Percentiles rank a stretch among this genome's conserved stretches.
These are phyloP conservation scores for Corinectria fuckeliana DNA, from an alignment of 2,329 filamentous ascomycete genomes.

Conservation along the genomic window DNA sequence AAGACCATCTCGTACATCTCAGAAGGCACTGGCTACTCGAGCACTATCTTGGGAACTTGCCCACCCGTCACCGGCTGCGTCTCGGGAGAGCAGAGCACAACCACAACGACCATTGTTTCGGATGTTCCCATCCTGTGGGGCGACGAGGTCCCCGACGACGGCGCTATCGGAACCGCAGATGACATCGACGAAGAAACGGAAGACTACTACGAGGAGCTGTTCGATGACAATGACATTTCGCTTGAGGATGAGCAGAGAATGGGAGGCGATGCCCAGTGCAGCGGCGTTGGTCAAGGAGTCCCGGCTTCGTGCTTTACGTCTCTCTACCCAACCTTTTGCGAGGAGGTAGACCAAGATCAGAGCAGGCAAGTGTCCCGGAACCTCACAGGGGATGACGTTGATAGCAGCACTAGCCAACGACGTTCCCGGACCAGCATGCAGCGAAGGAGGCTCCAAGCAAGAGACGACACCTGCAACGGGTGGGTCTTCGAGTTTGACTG, in stretches of 20 bases:
- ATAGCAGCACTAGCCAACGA: neutral
- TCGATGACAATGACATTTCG: neutral
- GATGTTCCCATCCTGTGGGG: neutral
- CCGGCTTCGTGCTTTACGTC: neutral
- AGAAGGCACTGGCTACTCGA: neutral
- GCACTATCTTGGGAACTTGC: neutral
- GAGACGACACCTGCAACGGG: neutral
- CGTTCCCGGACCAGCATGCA: neutral
- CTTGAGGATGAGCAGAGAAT: neutral
- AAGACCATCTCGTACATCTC: constrained; percentile 7
- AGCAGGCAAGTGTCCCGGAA: neutral
- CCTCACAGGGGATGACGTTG: neutral
- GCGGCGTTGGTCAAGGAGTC: neutral
- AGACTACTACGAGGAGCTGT: neutral
- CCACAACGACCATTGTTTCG: neutral
- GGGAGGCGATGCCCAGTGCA: neutral
- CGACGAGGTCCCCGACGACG: neutral
- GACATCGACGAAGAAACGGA: neutral
- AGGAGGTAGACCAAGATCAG: neutral
- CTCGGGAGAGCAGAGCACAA: neutral
- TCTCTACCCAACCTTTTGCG: neutral
- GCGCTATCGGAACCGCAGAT: neutral
- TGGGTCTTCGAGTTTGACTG: neutral
- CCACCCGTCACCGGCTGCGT: neutral
- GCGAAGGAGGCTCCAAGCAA: neutral